Percentiles rank a stretch among this genome's conserved stretches.
phyloP scores from a whole-genome alignment of 2,329 filamentous ascomycete genomes.

The Zasmidium angulare region DNA sequence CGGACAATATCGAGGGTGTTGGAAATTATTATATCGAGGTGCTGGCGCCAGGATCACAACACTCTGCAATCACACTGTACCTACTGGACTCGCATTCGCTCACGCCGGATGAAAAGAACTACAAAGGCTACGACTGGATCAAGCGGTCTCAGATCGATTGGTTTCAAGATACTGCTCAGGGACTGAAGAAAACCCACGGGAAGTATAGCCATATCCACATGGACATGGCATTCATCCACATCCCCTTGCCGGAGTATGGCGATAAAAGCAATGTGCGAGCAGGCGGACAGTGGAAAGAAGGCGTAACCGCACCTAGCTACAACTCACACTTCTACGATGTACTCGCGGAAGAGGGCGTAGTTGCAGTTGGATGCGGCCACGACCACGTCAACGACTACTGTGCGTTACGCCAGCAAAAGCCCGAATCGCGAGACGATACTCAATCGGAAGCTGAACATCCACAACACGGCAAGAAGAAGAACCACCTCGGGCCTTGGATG shows the following conservation, averaged over 20 bases:
- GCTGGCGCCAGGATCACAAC: constrained; percentile 75
- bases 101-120: constrained; percentile 83
- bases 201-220: constrained; percentile 92
- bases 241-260: constrained; percentile 86
- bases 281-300: constrained; percentile 75
- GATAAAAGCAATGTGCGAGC: constrained; percentile 54
- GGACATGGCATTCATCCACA: constrained; percentile 96
- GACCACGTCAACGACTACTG: constrained; percentile 99
- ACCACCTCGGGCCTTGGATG: constrained; percentile 71
- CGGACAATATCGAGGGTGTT: constrained; percentile 80
- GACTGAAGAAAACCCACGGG: constrained; percentile 64
- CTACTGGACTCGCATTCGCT: constrained; percentile 91
- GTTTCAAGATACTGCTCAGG: constrained; percentile 78
- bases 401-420: constrained; percentile 54
- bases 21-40: constrained; percentile 96
- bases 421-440: constrained; percentile 8
- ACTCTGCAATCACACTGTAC: constrained; percentile 93
- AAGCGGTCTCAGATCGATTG: constrained; percentile 92
- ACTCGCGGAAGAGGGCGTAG: constrained; percentile 78
- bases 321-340: constrained; percentile 94
- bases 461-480: constrained; percentile 14
- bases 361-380: constrained; percentile 88
- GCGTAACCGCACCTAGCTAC: constrained; percentile 80
- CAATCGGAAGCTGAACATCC: constrained; percentile 7
- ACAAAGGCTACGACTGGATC: constrained; percentile 94